Conservation (phyloP, 2,329 filamentous ascomycete species). For the Aureobasidium sp. region DNA sequence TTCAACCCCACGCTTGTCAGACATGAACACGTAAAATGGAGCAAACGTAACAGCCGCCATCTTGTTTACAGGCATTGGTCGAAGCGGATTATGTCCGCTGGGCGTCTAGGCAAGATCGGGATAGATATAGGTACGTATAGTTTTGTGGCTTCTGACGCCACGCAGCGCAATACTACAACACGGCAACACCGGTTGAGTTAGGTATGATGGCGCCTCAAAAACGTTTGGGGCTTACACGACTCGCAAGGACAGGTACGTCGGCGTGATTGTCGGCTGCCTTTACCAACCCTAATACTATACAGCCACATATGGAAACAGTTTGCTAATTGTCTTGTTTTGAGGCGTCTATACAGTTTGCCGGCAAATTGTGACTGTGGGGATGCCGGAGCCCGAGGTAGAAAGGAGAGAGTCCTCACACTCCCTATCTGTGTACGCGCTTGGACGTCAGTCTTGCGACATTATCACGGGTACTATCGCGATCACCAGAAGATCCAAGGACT, state of each 20-base stretch:
- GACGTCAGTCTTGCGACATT: not conserved
- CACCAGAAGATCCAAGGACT: not conserved
- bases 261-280: not conserved
- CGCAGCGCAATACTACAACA: not conserved
- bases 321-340: not conserved
- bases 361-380: not conserved
- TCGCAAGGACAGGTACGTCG: not conserved
- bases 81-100: constrained; percentile 1
- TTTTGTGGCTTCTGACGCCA: not conserved
- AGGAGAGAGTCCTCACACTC: not conserved
- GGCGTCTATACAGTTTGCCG: not conserved
- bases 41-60: not conserved
- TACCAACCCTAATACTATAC: not conserved
- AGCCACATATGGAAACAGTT: not conserved
- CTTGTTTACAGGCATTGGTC: not conserved
- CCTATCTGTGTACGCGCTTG: not conserved
- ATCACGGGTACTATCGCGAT: not conserved
- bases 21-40: not conserved
- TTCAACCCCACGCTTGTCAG: not conserved
- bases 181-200: not conserved
- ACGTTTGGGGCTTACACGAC: not conserved
- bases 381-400: not conserved
- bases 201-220: not conserved
- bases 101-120: not conserved
- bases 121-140: constrained; percentile 3